Evolutionary conservation across 768 basidiomycete species (phyloP), one percentile per base, ranked within the genome.

Genomic region (Lanmaoa pseudosensibilis): DNA sequence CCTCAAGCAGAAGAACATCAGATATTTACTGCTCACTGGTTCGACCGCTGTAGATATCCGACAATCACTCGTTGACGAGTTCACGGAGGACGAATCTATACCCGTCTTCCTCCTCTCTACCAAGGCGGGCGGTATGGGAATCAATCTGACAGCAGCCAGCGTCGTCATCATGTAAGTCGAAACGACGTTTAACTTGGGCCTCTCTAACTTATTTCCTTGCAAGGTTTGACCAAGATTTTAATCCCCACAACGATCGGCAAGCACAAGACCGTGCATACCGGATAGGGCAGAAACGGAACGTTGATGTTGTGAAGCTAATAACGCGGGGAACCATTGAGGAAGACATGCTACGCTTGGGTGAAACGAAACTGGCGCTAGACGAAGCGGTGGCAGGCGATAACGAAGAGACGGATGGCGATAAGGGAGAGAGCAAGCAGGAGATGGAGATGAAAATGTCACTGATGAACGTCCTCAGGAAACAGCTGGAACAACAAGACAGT

Each of bases 221-320:
- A 56, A 90, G 88, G 84, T 97, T 94, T 68, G 96, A 99, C 69
- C 94, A 96, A 68, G 96, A 98, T 70, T 99, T 98, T 75, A 98
- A 98, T 70, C 92, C 92, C 4, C 92, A 94, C 74, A 99, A 99
- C 70, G 97, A 98, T 73, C 85, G 90, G 58, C 97, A 99, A 75
- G 97, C 97, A 1, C 94, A 96, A 57, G 97, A 99, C 72, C 86
- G 97, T 34, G 94, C 94, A 25, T 98, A 98, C 73, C 89, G 97
- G 27, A 97, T 99, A 61, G 96, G 94, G 23, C 94, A 97, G 72
- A 93, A 91, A 69, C 85, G 87, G 49, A 87, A 96, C 61, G 96
- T 98, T 11, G 93, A 96, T 33, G 93, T 98, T 8, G 84, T 98
- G 67, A 97, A 96, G 69, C 80, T 98, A 12, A 93, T 98, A 61